phyloP scores from a whole-genome alignment of 2,329 filamentous ascomycete genomes.

The Fusarium musae region DNA sequence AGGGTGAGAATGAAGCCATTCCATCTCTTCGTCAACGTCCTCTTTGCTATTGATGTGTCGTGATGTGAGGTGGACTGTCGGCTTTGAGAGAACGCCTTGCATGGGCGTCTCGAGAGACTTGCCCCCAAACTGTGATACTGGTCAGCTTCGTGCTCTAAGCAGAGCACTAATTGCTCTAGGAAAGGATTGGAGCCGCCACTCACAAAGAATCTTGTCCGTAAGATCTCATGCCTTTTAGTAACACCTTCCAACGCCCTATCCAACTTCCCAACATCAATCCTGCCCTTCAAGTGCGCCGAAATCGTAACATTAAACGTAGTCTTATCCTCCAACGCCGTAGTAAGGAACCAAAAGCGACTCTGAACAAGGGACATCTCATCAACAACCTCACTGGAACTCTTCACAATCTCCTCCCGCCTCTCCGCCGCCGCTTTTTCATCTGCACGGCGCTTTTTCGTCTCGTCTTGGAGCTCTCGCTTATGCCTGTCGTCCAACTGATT shows the following conservation, averaged over 20 bases:
- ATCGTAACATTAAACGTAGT: conserved; percentile 10
- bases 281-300: background rate
- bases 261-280: background rate
- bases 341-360: conserved; percentile 6
- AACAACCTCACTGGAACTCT: background rate
- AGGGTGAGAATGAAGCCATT: background rate
- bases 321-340: conserved; percentile 1
- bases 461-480: background rate
- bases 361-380: conserved; percentile 11
- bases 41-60: background rate
- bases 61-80: background rate
- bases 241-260: background rate
- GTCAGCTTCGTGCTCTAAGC: background rate
- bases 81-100: background rate
- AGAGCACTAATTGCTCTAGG: fast-evolving
- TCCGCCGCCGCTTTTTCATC: background rate
- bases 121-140: background rate
- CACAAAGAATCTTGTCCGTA: conserved; percentile 7
- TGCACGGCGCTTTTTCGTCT: background rate
- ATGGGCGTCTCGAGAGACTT: background rate
- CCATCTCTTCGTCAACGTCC: background rate
- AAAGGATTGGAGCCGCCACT: background rate
- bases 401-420: background rate
- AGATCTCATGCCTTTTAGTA: background rate
- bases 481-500: background rate